Base-by-base conservation (phyloP, 148 eudicot genomes). In the Polygonum aviculare region DNA sequence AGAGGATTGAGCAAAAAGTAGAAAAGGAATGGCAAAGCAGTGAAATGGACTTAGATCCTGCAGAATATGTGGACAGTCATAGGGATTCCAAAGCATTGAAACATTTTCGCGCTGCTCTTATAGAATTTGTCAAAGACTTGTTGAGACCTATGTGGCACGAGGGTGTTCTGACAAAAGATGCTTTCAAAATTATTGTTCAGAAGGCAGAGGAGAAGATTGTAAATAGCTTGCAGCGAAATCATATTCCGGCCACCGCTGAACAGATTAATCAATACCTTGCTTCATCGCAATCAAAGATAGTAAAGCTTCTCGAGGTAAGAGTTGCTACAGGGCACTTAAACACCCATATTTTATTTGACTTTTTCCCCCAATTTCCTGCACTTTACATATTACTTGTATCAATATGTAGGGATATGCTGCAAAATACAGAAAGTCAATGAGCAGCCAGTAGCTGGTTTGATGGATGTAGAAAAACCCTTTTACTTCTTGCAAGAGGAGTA, bases 261-360 rank as follows among this genome's bases (percentile, higher is more conserved):
- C 81, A 85, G 4, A 69, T 85, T 74, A 82, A 91, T 65, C 89
- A 78, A 16, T 96, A 89, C 82, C 87, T 96, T 82, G 81, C 89
- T 67, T 77, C 81, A 54, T 89, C 89, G 11, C 80, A 87, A 62
- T 54, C 84, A 16, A 96, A 96, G 84, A 88, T 93, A 44, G 75
- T 81, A 75, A 96, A 93, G 88, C 95, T 96, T 70, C 91, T 96
- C 76, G 93, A 93, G 97, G 99, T 93, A 75, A 83, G 90, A 82
- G 48, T 77, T 78, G 73, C 52, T 54, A 44, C 51, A 22, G 2
- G 14, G 21, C 47, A 26, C 49, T 73, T 22, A 19, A 35, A 38
- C 67, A 54, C 22, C 26, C 40, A 45, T 26, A 11, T 76, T 0
- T 41, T 40, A 22, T 63, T 40, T 9, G 54, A 41, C 55, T 49